Percentiles rank a stretch among this genome's conserved stretches.
Conservation (phyloP, 176 grass and related monocot species). For the Triticum turgidum region DNA sequence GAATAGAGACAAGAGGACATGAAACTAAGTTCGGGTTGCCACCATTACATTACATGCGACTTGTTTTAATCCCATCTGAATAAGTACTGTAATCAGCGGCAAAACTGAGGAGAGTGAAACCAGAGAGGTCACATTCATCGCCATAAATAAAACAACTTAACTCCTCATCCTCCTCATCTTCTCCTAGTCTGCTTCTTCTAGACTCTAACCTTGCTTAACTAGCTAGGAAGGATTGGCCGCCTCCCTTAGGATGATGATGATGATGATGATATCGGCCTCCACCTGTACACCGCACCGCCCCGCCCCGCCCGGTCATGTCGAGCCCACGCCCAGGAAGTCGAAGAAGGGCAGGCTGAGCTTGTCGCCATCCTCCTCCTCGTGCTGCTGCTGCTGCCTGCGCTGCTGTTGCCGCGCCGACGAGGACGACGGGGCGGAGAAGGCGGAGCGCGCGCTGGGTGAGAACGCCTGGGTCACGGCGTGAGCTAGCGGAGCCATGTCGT, state of each 20-base stretch:
- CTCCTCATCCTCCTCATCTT: background rate
- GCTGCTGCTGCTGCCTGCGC: background rate
- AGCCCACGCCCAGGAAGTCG: slow-evolving; percentile 81
- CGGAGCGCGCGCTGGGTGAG: slow-evolving; percentile 44
- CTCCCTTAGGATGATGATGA: too few relatives aligned
- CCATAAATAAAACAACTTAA: background rate
- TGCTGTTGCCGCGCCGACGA: background rate
- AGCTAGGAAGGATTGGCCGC: slow-evolving; percentile 4
- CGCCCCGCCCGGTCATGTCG: slow-evolving; percentile 35
- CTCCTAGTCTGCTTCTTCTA: background rate
- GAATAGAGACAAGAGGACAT: background rate
- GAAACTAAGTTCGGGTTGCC: slow-evolving; percentile 18
- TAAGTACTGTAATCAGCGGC: background rate
- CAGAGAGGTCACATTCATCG: slow-evolving; percentile 25
- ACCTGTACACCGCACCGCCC: slow-evolving; percentile 37
- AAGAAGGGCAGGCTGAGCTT: slow-evolving; percentile 44
- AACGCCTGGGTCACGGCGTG: slow-evolving; percentile 19
- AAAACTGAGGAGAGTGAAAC: slow-evolving; percentile 3
- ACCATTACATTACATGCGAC: background rate
- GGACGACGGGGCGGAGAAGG: slow-evolving; percentile 40
- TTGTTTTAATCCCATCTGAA: background rate
- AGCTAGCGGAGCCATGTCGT: slow-evolving; percentile 38
- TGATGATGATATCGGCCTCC: background rate
- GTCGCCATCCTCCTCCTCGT: slow-evolving; percentile 7
- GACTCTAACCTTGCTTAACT: slow-evolving; percentile 39